Evolutionary conservation across 208 protist genomes (phyloP).

Genomic region (Polymyxa betae): DNA sequence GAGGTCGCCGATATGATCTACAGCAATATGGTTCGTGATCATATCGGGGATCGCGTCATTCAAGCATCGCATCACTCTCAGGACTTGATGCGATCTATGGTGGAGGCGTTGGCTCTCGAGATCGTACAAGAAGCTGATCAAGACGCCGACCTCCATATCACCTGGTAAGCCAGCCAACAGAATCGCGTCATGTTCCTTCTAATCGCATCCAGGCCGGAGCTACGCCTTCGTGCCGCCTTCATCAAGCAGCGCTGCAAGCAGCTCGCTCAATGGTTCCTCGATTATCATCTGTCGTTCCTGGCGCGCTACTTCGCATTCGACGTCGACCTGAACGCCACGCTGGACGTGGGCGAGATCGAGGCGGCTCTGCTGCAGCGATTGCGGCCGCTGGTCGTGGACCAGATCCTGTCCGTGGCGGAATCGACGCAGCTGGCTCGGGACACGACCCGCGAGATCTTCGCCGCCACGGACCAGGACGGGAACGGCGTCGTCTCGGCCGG

Average conservation of each 20-base stretch:
- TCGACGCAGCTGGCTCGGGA: background rate
- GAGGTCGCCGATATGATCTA: conserved; percentile 27
- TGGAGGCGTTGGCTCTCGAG: background rate
- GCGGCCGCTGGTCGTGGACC: background rate
- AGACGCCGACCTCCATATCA: conserved; percentile 26
- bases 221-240: background rate
- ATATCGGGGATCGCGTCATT: conserved; percentile 7
- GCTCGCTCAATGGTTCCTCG: conserved; percentile 2
- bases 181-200: no score
- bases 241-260: background rate
- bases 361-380: conserved; percentile 23
- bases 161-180: no score
- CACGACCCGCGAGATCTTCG: background rate
- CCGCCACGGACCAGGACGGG: background rate
- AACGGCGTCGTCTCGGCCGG: background rate
- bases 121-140: background rate
- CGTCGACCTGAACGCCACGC: background rate
- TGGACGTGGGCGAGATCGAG: conserved; percentile 34
- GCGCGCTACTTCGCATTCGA: conserved; percentile 42
- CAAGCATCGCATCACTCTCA: background rate
- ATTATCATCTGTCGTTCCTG: conserved; percentile 43
- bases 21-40: background rate
- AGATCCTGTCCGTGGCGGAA: background rate
- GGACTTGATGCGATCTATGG: conserved; percentile 19
- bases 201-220: no score